A percentile compares a stretch with the other conserved stretches of the same genome.
These are phyloP conservation scores for barrel medic (Medicago truncatula) DNA, from an alignment of 306 rosid genomes.

Conservation along the genomic window MtrunA17r5.0-ANR NC_053042.1:15646001-15646500, in stretches of 20 bases:
- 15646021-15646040: not conserved
- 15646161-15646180: constrained; percentile 44
- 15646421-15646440: no score
- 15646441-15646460: no score
- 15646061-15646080: constrained; percentile 10
- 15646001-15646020: not conserved
- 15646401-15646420: no score
- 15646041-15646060: not conserved
- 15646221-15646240: not conserved
- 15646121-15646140: constrained; percentile 39
- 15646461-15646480: no score
- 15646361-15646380: no score
- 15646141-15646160: constrained; percentile 52
- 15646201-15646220: constrained; percentile 22
- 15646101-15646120: constrained; percentile 33
- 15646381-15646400: no score
- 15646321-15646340: no score
- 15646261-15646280: no score
- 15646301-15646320: no score
- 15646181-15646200: constrained; percentile 38
- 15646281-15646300: no score
- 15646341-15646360: no score
- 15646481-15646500: no score
- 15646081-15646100: not conserved
- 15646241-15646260: not conserved